phyloP scores from a whole-genome alignment of 768 basidiomycete genomes.

The Tephrocybe sp. region DNA sequence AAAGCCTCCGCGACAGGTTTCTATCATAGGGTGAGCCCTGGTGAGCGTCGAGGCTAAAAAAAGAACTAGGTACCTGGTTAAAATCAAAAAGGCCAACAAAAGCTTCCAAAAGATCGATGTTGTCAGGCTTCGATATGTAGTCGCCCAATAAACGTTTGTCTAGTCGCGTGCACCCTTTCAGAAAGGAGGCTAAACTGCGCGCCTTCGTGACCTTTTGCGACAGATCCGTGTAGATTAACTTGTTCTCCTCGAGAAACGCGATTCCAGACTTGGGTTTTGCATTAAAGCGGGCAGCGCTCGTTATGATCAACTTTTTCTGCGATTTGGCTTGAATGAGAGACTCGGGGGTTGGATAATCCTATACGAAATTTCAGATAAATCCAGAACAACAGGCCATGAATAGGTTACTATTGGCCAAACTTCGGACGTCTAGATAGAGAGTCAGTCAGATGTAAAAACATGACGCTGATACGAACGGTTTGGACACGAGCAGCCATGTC shows the following conservation, averaged over 20 bases:
- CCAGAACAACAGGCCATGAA: slow-evolving; percentile 1
- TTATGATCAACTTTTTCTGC: slow-evolving; percentile 80
- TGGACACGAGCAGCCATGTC: slow-evolving; percentile 74
- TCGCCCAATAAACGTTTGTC: slow-evolving; percentile 95
- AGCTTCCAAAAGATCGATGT: slow-evolving; percentile 77
- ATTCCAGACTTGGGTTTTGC: slow-evolving; percentile 88
- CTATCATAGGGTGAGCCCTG: slow-evolving; percentile 41
- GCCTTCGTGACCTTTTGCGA: slow-evolving; percentile 53
- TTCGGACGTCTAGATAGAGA: slow-evolving; percentile 35
- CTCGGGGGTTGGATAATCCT: slow-evolving; percentile 59
- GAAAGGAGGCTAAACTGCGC: slow-evolving; percentile 76
- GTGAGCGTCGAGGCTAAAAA: too few species aligned
- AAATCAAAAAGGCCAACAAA: slow-evolving; percentile 92
- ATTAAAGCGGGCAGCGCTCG: slow-evolving; percentile 87
- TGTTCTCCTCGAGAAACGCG: slow-evolving; percentile 88
- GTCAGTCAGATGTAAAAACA: slow-evolving; percentile 11
- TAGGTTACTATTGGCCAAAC: slow-evolving; percentile 63
- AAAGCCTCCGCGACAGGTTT: slow-evolving; percentile 95
- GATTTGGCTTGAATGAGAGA: slow-evolving; percentile 69
- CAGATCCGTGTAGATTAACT: slow-evolving; percentile 74
- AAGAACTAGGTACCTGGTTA: slow-evolving; percentile 77
- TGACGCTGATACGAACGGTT: slow-evolving; percentile 32
- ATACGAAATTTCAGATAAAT: background rate
- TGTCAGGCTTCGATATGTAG: slow-evolving; percentile 86
- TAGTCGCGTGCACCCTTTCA: slow-evolving; percentile 79